Evolutionary conservation across 768 basidiomycete species (phyloP), one percentile per base, ranked within the genome.

Genomic region (Mycena leptocephala): DNA sequence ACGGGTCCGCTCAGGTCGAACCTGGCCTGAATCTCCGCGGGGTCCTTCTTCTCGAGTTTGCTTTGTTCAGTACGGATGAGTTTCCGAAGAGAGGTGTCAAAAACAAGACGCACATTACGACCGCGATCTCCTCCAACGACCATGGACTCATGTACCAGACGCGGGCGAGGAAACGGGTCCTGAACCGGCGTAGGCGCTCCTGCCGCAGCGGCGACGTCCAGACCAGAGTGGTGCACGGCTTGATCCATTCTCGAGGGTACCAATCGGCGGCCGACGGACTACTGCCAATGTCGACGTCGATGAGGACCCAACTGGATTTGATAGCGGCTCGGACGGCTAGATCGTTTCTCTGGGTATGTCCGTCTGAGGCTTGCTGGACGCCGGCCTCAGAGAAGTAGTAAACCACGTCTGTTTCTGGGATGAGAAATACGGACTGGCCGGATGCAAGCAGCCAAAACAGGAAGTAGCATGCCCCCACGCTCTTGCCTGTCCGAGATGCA

Each of bases 401-500:
- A 6, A 65, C 26, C 22, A 0, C 0, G 14, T 51, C 18, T 10
- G 24, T 8, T 2, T 41, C 9, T 33, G 35, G 20, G 9, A 70
- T 26, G 68, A 75, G 18, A 14, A 75, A 75, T 18, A 70, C 37
- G 3, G 61, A 5, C 9, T 35, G 51, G 37, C 53, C 30, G 16
- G 53, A 70, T 0, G 74, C 51, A 18, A 75, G 74, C 13, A 75
- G 39, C 4, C 46, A 28, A 13, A 61, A 67, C 0, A 74, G n/a
- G 22, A 67, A 35, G 41, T 59, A 73, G 6, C 22, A 39, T 16
- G 64, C 51, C 0, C 62, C 53, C 14, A 66, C 24, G 56, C 63
- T 74, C 26, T 74, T 74, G 53, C 72, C 72, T 74, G 43, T 46
- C 56, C 70, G 37, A 35, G 22, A 69, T 69, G 72, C 16, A 66